phyloP scores from a whole-genome alignment of 139 green algal species.

The Tetradesmus obliquus region DNA sequence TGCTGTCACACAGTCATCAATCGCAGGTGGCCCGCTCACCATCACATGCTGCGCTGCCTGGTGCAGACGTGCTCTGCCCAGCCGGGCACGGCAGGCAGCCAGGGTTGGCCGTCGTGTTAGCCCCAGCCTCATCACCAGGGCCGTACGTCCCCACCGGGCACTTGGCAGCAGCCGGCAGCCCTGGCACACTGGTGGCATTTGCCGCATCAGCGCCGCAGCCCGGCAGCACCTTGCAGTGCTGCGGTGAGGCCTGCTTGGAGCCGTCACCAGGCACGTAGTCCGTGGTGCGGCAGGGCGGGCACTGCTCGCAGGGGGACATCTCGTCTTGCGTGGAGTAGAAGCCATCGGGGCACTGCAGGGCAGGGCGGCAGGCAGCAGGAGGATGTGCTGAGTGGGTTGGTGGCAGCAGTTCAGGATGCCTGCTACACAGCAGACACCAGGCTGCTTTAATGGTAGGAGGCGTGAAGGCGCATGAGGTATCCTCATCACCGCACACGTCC shows the following conservation, averaged over 20 bases:
- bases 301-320: not conserved
- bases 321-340: not conserved
- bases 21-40: not conserved
- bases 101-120: not conserved
- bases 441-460: no score
- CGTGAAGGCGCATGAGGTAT: no score
- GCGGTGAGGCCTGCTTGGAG: not conserved
- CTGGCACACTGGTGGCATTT: not conserved
- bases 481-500: no score
- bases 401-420: no score
- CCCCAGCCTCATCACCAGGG: not conserved
- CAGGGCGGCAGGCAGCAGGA: not conserved
- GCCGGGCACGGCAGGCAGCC: not conserved
- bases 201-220: not conserved
- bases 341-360: not conserved
- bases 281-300: not conserved
- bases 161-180: not conserved
- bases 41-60: not conserved
- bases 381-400: no score
- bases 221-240: not conserved
- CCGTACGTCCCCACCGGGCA: not conserved
- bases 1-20: not conserved
- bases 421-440: no score
- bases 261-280: not conserved
- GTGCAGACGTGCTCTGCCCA: not conserved